These are phyloP conservation scores for Epichloe amarillans DNA, from an alignment of 2,329 filamentous ascomycete species.

Conservation along the genomic window DNA sequence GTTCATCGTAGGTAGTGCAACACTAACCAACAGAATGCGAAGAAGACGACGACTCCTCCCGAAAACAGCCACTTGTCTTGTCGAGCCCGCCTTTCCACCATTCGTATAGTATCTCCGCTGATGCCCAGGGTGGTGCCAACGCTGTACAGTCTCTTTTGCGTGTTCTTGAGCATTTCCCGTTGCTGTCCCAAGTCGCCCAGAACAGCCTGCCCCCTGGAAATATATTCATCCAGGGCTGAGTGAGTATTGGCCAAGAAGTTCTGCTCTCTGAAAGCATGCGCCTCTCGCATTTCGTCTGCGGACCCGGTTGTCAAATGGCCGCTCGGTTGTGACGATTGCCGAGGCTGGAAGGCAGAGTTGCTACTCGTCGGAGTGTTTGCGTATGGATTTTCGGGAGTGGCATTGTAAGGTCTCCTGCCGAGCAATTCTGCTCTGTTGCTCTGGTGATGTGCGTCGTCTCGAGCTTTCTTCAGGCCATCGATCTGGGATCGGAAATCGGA, in stretches of 20 bases:
- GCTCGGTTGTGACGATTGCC: constrained; percentile 26
- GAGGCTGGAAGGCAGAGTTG: constrained; percentile 25
- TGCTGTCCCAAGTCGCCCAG: constrained; percentile 80
- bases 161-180: constrained; percentile 87
- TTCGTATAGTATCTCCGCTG: constrained; percentile 90
- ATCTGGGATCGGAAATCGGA: constrained; percentile 67
- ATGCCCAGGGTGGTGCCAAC: constrained; percentile 90
- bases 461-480: constrained; percentile 60
- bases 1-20: constrained; percentile 61
- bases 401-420: constrained; percentile 64
- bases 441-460: constrained; percentile 58
- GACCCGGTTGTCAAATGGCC: constrained; percentile 26
- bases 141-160: constrained; percentile 79
- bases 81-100: constrained; percentile 81
- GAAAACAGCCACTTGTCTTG: constrained; percentile 99
- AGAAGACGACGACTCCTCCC: constrained; percentile 73
- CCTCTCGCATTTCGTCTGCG: constrained; percentile 57
- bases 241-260: constrained; percentile 75
- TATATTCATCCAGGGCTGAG: constrained; percentile 80
- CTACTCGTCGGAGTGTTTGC: constrained; percentile 35
- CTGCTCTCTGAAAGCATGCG: constrained; percentile 78
- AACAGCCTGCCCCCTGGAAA: constrained; percentile 81
- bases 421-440: constrained; percentile 68
- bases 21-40: constrained; percentile 83
- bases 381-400: constrained; percentile 90